Evolutionary conservation across 768 basidiomycete genomes (phyloP), one percentile per base, ranked within the genome.

Genomic region (Chalciporus piperatus): DNA sequence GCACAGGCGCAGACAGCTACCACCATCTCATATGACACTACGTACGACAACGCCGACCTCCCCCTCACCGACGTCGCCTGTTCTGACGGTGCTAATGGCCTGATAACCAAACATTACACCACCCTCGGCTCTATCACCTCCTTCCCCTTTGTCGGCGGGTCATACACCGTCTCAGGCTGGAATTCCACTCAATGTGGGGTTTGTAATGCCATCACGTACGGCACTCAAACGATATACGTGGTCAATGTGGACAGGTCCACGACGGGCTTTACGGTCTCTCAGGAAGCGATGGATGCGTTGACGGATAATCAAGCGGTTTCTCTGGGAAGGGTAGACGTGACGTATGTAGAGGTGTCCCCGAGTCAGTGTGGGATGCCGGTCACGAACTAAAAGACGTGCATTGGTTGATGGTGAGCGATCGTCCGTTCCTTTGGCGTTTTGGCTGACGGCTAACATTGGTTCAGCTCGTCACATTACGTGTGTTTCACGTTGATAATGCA

Each of bases 181-280:
- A 43, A 62, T 55, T 65, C 65, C 1, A 1, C 66, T 0, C 37
- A 50, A 14, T 72, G 70, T 25, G 70, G 70, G 10, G 11, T 56
- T 3, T 71, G 70, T 49, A 72, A 72, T 41, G 49, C 55, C 3
- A 54, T 72, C 33, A 65, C 61, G 9, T 71, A 59, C 44, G 50
- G 43, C 0, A 38, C 1, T 19, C 74, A 50, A 39, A 78, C 65
- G 45, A 69, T 85, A 62, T 74, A 76, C 45, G 64, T 85, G 13
- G 55, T 80, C 9, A 86, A 78, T 2, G 73, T 87, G 37, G 86
- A 88, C 55, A 65, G 67, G 50, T 71, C 83, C 12, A 48, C 28
- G 32, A 28, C 39, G 2, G 76, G 76, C 3, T 79, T 78, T 60
- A 76, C 75, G 6, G 23, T 57, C 12, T 68, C 67, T 10, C 8